These are phyloP conservation scores for Bruguiera sexangula DNA, from an alignment of 345 rosid species.

Conservation along the genomic window DNA sequence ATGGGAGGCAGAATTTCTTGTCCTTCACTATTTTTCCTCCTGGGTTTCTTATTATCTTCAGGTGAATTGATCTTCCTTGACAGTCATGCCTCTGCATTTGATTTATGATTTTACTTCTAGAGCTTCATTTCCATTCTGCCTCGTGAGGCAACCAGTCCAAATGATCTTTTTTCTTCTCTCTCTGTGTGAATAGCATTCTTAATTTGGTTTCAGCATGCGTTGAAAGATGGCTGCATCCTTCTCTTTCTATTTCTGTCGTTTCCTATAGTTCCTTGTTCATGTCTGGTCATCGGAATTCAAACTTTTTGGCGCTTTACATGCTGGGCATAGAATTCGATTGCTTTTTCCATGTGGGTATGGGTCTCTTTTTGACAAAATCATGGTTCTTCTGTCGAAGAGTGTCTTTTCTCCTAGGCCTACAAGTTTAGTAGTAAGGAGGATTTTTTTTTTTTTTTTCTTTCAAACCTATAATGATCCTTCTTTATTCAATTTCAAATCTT, in stretches of 20 bases:
- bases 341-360: constrained; percentile 29
- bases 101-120: not conserved
- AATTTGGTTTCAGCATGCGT: not conserved
- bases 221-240: not conserved
- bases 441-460: not conserved
- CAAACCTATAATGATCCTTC: constrained; percentile 16
- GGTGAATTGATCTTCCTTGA: constrained; percentile 26
- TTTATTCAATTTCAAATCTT: constrained; percentile 19
- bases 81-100: not conserved
- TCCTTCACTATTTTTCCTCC: constrained; percentile 17
- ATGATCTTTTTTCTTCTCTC: not conserved
- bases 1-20: constrained; percentile 27
- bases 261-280: not conserved
- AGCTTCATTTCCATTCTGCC: not conserved
- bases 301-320: constrained; percentile 14
- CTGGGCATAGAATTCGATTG: constrained; percentile 12
- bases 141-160: not conserved
- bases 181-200: not conserved
- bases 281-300: constrained; percentile 14
- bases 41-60: constrained; percentile 28
- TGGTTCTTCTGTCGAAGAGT: constrained; percentile 1
- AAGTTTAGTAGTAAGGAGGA: not conserved
- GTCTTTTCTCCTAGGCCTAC: not conserved
- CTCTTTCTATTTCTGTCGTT: not conserved
- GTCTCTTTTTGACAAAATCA: constrained; percentile 16